Base-by-base conservation (phyloP, 2,329 filamentous ascomycete genomes). In the Fonsecaea pugnacius region DNA sequence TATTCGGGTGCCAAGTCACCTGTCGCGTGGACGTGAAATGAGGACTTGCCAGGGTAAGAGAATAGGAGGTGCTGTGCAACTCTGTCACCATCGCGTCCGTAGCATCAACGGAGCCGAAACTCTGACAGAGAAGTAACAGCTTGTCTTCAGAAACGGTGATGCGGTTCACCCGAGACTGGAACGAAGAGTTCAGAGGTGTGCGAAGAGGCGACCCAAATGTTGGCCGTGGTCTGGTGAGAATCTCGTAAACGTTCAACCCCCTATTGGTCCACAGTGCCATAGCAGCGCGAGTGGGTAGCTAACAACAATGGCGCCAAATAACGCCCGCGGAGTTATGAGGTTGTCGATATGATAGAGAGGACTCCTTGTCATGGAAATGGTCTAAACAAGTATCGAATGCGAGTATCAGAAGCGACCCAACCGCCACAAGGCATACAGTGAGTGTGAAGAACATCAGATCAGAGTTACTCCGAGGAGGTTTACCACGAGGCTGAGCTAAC, bases 231-330 rank as follows among this genome's bases (percentile, higher is more conserved):
- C 21, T 4, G 43, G 43, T 48, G 43, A 48, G 43, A 24, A 48
- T 48, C 43, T 48, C 21, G 43, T 48, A 48, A 48, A 48, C 43
- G 43, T 48, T 48, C 43, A 27, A 48, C 43, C 43, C 21, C 3
- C 10, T 6, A 43, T 43, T 18, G 18, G 43, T 21, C 43, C 3
- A 9, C 16, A 5, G 18, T 10, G 5, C 43, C 3, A 9, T 24
- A 3, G 18, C 21, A 14, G 9, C 21, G 16, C 43, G 8, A 12
- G 43, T 48, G 43, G 12, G 43, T 21, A 48, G 18, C 43, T 7
- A 48, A 48, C 10, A 21, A 18, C 18, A 16, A 48, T 27, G 12
- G 21, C 18, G 21, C 4, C 7, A 48, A 12, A 48, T 48, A 1
- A 10, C 43, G 18, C 10, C 43, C 18, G 16, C 43, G 21, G 18